phyloP scores from a whole-genome alignment of 345 rosid genomes.

The Bruguiera gymnorhiza region DNA sequence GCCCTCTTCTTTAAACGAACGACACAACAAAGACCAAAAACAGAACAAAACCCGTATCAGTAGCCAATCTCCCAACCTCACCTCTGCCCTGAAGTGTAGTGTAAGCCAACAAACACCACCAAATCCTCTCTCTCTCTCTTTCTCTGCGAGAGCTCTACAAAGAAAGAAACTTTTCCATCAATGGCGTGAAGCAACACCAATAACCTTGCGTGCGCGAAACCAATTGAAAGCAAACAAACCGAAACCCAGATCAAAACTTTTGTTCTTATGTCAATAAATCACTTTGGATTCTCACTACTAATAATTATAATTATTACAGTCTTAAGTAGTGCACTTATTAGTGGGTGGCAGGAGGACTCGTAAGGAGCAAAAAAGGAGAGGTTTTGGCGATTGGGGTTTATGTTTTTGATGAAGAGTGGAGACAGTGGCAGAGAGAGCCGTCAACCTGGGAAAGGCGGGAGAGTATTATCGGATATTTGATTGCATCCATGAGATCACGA shows the following conservation, averaged over 20 bases:
- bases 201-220: constrained; percentile 40
- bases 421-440: constrained; percentile 15
- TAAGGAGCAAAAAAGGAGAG: background rate
- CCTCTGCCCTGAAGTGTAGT: constrained; percentile 28
- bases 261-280: background rate
- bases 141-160: background rate
- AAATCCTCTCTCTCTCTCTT: constrained; percentile 16
- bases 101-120: constrained; percentile 41
- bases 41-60: background rate
- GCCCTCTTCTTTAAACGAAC: background rate
- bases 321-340: too few relatives aligned
- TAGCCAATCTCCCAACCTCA: background rate
- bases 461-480: constrained; percentile 62
- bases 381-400: constrained; percentile 6
- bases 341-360: background rate
- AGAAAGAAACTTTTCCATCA: constrained; percentile 15
- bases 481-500: constrained; percentile 91
- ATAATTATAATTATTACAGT: background rate
- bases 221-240: constrained; percentile 9
- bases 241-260: background rate
- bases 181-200: constrained; percentile 49
- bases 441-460: constrained; percentile 96
- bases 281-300: background rate
- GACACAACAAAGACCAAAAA: constrained; percentile 7
- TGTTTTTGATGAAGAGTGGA: constrained; percentile 17